Evolutionary conservation across 1,284 basidiomycete species (phyloP), one percentile per base, ranked within the genome.

Genomic region (Quambalaria eucalypti): DNA sequence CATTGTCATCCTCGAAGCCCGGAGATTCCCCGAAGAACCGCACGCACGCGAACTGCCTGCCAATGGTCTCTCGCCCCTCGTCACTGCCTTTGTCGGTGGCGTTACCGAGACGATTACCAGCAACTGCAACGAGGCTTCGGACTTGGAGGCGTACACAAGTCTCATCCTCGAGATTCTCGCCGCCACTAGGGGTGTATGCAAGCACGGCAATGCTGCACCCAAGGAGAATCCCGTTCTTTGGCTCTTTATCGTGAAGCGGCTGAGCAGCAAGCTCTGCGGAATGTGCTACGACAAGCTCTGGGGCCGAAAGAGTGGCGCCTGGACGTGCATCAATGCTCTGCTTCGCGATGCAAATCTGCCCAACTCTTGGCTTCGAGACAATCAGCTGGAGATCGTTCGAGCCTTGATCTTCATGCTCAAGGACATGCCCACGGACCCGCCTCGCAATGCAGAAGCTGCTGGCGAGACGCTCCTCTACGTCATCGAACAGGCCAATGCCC

Each of bases 381-480:
- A 90, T 48, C 88, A 95, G 75, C 82, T 89, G 44, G 93, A 98
- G 67, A 85, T 96, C 61, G 84, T 92, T 50, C 86, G 92, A 46
- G 91, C 88, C 4, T 81, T 99, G 30, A 80, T 98, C 46, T 92
- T 92, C 72, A 87, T 93, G 60, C 80, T 99, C 50, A 97, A 98
- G 74, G 93, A 98, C 73, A 87, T 96, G 73, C 92, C 95, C 0
- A 83, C 84, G 62, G 92, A 98, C 64, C 82, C 91, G 40, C 88
- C 90, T 0, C 83, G 83, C 23, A 86, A 92, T 65, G 83, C 91
- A 31, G 83, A 86, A 36, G 83, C 86, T 50, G 87, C 96, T 36
- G 80, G 85, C 26, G 84, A 87, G 52, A 85, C 90, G 29, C 80
- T 98, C 52, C 82, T 84, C 56, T 81, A 82, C 53, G 84, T 97